These are phyloP conservation scores for Phytophthora uliginosa DNA, from an alignment of 352 stramenopile species.

Conservation along the genomic window DNA sequence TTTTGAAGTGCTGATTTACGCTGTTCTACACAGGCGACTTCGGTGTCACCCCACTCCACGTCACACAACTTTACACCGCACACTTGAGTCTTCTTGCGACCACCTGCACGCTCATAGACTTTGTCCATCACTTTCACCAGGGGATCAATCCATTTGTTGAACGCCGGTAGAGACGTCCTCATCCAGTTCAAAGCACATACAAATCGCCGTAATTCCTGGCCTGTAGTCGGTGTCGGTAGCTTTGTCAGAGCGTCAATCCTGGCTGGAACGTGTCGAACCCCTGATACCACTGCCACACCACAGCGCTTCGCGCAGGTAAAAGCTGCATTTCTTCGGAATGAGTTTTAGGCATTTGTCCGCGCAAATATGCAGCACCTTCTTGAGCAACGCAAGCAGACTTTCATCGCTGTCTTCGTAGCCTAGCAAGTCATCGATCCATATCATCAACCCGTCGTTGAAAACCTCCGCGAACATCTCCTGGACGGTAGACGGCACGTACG, in stretches of 20 bases:
- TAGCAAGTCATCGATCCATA: not conserved
- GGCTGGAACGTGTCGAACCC: not conserved
- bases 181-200: constrained; percentile 13
- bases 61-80: not conserved
- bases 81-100: constrained; percentile 10
- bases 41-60: not conserved
- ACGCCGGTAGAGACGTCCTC: not conserved
- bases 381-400: not conserved
- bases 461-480: not conserved
- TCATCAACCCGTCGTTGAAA: not conserved
- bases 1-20: constrained; percentile 1
- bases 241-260: not conserved
- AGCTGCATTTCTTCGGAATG: constrained; percentile 13
- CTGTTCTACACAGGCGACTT: not conserved
- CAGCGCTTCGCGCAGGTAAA: not conserved
- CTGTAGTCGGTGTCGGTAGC: not conserved
- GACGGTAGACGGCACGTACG: not conserved
- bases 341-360: constrained; percentile 12
- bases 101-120: not conserved
- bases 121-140: constrained; percentile 14
- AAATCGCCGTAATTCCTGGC: constrained; percentile 13
- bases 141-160: constrained; percentile 7
- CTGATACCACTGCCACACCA: not conserved
- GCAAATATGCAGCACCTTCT: constrained; percentile 14
- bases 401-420: not conserved